Evolutionary conservation across 1,284 basidiomycete genomes (phyloP), one percentile per base, ranked within the genome.

Genomic region (Pseudozyma hubeiensis): DNA sequence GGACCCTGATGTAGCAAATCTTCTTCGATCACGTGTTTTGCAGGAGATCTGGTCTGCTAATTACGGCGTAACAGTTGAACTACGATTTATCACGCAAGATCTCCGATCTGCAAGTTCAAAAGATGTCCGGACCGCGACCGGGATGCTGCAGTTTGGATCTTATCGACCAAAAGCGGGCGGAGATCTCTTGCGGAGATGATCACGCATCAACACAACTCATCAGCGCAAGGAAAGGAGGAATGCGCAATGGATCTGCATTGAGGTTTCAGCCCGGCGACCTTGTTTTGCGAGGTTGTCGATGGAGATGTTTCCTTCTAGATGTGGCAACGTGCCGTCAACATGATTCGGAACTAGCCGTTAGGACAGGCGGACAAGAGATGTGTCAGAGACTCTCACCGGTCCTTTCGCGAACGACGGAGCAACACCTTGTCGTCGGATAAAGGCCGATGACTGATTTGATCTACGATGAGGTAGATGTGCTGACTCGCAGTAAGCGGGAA

Each of bases 11-110:
- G 45, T n/a, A 49, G 17, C 17, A 11, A 14, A n/a, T 48, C 24
- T 43, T 48, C 11, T 7, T 52, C 49, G 49, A 47, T 59, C 57
- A 53, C 52, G 40, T 14, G 7, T 41, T 41, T 37, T 37, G 14
- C 35, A 24, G 24, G 35, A 37, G 35, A 37, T 37, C 1, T 37
- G 8, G 10, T 14, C 35, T 13, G 30, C 17, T 16, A 24, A 7
- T 2, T 5, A 34, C 7, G 48, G 37, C 29, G 49, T 66, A 60
- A 66, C 76, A 95, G 93, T 33, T 83, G 82, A 47, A 92, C 92
- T 30, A 90, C 90, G 57, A 66, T 47, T 41, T 43, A 47, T 47
- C 16, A 30, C 19, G 2, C 13, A 46, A 53, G 52, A 60, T 56
- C 39, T 59, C 57, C 41, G 55, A 66, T 60, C 19, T 34, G 13